Evolutionary conservation across 495 filamentous ascomycete genomes (phyloP).

Genomic region (Bacidia gigantensis): DNA sequence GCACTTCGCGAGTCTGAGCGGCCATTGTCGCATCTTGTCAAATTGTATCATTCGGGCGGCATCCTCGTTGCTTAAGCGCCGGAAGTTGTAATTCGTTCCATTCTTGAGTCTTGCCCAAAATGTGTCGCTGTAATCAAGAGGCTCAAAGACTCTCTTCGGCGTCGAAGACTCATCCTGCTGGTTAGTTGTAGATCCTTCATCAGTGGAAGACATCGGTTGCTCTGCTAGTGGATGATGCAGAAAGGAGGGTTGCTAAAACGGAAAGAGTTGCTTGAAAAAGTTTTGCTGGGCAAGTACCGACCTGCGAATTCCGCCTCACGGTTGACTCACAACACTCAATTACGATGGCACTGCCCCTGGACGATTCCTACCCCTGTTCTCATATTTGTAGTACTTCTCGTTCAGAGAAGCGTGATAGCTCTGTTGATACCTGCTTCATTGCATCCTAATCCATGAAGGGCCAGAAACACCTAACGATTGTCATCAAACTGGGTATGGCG

Average conservation of each 20-base stretch:
- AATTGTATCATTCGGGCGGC: not conserved
- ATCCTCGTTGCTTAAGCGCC: slow-evolving; percentile 5
- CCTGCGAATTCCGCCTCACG: not conserved
- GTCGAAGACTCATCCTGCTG: not conserved
- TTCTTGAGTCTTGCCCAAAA: slow-evolving; percentile 3
- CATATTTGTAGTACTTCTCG: too few species aligned
- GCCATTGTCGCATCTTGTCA: not conserved
- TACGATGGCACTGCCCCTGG: not conserved
- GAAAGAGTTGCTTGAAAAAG: not conserved
- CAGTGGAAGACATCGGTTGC: not conserved
- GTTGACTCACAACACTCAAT: not conserved
- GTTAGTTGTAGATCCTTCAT: not conserved
- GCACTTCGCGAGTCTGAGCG: not conserved
- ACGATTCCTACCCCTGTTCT: too few species aligned
- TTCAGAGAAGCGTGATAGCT: not conserved
- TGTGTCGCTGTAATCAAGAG: not conserved
- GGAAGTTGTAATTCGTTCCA: not conserved
- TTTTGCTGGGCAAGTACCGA: not conserved
- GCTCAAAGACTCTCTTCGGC: not conserved
- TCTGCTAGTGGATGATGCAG: not conserved
- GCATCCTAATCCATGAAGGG: slow-evolving; percentile 24
- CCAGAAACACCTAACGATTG: slow-evolving; percentile 48
- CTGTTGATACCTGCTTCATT: not conserved
- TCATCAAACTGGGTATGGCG: slow-evolving; percentile 82
- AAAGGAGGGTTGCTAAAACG: not conserved